Evolutionary conservation across 257 asterid genomes (phyloP), one percentile per base, ranked within the genome.

Genomic region (Jacaranda copaia): DNA sequence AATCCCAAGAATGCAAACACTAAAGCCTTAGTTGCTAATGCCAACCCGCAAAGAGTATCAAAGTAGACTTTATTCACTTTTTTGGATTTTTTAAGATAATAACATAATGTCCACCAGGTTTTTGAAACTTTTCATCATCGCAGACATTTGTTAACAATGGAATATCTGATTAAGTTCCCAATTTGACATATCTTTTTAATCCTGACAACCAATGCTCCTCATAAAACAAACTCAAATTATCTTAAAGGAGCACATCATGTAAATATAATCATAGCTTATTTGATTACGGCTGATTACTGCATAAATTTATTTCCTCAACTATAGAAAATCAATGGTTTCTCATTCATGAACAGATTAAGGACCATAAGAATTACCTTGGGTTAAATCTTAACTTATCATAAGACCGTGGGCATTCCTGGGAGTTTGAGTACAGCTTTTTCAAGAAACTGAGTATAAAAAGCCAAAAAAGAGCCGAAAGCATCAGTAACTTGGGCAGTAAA

Each of bases 401-500:
- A 16, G 99, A 95, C 70, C 97, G 97, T 61, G 98, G 99, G 38
- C 99, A 95, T 84, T 93, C 97, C 62, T 83, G 84, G 67, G 90
- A 74, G 80, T 74, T 84, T 10, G 90, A 40, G 83, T 93, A 93
- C 79, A 95, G 85, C 89, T 88, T 93, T 85, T 88, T 93, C 91
- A 95, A 82, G 81, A 95, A 95, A 86, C 99, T 95, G 86, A 68
- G 79, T 5, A 79, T 8, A 70, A 16, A 72, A 65, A 77, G 70
- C 62, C 5, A 36, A 63, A 39, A 45, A 56, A 70, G 53, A 80
- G 51, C 35, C 52, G 42, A 40, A 62, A 70, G 49, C 72, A 76
- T 84, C 74, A 74, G 76, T 48, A 68, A 46, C 16, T 68, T 72
- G 20, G 6, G 15, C 36, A 67, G 16, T 3, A 25, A 43, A 20